These are phyloP conservation scores for Lepidium campestre DNA, from an alignment of 441 rosid species.

Conservation along the genomic window DNA sequence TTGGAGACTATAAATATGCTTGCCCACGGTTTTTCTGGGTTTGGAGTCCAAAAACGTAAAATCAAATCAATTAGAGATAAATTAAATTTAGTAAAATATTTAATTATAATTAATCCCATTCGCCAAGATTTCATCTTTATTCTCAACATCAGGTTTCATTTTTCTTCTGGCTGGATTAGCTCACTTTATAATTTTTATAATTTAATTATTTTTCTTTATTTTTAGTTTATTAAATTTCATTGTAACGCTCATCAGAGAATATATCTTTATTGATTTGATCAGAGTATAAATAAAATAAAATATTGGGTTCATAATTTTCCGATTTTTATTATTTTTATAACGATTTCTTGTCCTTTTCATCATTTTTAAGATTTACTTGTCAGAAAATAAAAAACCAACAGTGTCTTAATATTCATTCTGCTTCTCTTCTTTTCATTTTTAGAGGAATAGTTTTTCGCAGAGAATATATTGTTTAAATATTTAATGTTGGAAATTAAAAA, in stretches of 20 bases:
- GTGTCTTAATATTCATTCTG: background rate
- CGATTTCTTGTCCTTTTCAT: background rate
- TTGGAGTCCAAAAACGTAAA: background rate
- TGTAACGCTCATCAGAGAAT: background rate
- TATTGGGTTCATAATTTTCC: no score
- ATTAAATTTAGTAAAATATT: background rate
- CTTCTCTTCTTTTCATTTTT: background rate
- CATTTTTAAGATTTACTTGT: background rate
- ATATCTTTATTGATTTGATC: background rate
- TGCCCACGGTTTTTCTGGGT: background rate
- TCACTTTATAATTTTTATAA: background rate
- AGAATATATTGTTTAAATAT: no score
- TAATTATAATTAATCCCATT: background rate
- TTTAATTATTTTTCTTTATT: no score
- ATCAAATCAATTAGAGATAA: background rate
- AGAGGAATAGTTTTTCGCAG: background rate
- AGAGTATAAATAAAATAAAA: no score
- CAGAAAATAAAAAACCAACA: background rate
- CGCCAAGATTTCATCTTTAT: background rate
- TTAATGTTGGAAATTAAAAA: no score
- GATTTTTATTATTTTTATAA: background rate
- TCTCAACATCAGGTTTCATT: background rate
- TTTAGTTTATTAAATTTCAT: background rate
- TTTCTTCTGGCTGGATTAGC: background rate
- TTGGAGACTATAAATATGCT: background rate